A percentile compares a stretch with the other conserved stretches of the same genome.
Evolutionary conservation across 225 moss, liverwort and hornwort genomes (phyloP).

Genomic region (Polytrichum commune): DNA sequence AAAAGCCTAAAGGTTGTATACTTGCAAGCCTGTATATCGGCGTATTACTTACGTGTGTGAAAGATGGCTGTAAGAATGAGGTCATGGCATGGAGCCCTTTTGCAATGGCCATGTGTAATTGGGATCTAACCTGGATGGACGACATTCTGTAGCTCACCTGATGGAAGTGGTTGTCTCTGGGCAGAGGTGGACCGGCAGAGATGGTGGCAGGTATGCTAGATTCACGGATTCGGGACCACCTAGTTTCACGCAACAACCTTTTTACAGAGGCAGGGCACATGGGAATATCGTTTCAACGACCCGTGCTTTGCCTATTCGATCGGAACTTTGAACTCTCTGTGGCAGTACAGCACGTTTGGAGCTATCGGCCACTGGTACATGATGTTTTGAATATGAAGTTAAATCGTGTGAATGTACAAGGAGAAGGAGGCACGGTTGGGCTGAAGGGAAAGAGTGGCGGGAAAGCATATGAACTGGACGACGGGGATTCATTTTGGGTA

Average conservation of each 20-base stretch:
- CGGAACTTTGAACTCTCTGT: conserved; percentile 94
- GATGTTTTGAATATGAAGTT: conserved; percentile 93
- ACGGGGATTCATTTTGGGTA: conserved; percentile 85
- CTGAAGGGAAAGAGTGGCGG: conserved; percentile 64
- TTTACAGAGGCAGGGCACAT: conserved; percentile 98
- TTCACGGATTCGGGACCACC: conserved; percentile 78
- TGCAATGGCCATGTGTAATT: too few relatives aligned
- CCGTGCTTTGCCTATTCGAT: conserved; percentile 88
- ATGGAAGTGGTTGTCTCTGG: conserved; percentile 8
- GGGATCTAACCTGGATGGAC: too few relatives aligned
- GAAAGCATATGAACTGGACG: conserved; percentile 88
- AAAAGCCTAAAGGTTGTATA: too few relatives aligned
- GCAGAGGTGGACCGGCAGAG: conserved; percentile 91
- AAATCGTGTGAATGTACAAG: conserved; percentile 85
- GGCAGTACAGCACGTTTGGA: conserved; percentile 93
- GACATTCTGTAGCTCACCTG: too few relatives aligned
- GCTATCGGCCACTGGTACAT: conserved; percentile 90
- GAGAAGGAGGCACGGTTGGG: conserved; percentile 56
- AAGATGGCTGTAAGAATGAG: too few relatives aligned
- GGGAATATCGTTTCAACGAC: conserved; percentile 90
- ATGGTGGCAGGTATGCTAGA: conserved; percentile 91
- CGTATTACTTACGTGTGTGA: too few relatives aligned
- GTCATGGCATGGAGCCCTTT: too few relatives aligned
- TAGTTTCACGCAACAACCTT: conserved; percentile 92
- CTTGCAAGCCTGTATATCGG: too few relatives aligned